A percentile compares a stretch with the other conserved stretches of the same genome.
These are phyloP conservation scores for Russula griseocarnosa DNA, from an alignment of 768 basidiomycete genomes.

Conservation along the genomic window DNA sequence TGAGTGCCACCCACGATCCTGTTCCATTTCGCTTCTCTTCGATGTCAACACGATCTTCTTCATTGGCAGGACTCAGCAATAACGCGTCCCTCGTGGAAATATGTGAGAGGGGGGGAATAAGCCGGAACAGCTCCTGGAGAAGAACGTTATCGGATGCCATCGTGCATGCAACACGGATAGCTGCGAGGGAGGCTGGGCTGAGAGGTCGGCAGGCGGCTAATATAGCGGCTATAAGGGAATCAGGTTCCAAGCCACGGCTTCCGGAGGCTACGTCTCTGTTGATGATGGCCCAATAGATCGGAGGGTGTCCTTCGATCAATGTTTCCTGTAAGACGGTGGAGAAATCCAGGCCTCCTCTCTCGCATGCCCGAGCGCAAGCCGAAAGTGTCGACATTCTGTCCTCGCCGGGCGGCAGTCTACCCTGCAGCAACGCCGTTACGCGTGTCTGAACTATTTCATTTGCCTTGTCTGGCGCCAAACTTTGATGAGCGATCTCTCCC, in stretches of 20 bases:
- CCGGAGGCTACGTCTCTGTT: constrained; percentile 39
- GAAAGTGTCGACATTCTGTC: constrained; percentile 41
- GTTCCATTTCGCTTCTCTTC: constrained; percentile 38
- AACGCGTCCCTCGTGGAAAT: constrained; percentile 52
- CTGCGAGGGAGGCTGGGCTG: constrained; percentile 33
- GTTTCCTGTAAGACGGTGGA: constrained; percentile 57
- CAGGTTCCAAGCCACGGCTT: constrained; percentile 28
- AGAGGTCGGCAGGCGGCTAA: constrained; percentile 44
- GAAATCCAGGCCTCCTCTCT: constrained; percentile 47
- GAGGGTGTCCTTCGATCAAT: constrained; percentile 58
- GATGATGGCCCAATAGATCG: constrained; percentile 71
- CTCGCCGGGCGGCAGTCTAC: constrained; percentile 5
- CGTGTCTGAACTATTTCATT: background rate
- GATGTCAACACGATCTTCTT: constrained; percentile 51
- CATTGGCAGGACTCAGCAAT: constrained; percentile 38
- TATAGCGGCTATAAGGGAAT: constrained; percentile 45
- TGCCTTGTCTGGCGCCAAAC: background rate
- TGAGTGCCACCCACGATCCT: constrained; percentile 51
- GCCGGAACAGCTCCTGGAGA: constrained; percentile 53
- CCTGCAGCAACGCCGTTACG: constrained; percentile 1
- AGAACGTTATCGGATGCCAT: constrained; percentile 55
- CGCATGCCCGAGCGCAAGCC: constrained; percentile 61
- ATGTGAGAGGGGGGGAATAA: constrained; percentile 48
- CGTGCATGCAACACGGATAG: constrained; percentile 64
- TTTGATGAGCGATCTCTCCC: background rate